Conservation (phyloP, 2,329 filamentous ascomycete genomes). For the Exophiala spinifera region DNA sequence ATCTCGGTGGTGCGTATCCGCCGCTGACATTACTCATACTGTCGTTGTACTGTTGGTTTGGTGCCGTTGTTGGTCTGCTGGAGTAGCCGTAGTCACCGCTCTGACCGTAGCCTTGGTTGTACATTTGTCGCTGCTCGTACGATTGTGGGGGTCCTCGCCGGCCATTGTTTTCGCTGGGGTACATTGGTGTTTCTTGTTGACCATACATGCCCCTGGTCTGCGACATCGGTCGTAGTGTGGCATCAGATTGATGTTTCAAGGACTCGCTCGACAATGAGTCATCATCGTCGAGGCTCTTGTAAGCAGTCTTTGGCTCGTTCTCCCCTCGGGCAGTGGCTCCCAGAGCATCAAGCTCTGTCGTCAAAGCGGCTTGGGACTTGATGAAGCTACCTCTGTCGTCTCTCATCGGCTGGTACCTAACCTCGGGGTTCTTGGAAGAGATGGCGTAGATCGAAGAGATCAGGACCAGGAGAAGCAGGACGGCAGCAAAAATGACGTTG, state of each 20-base stretch:
- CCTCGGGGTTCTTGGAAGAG: constrained; percentile 89
- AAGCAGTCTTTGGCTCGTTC: constrained; percentile 57
- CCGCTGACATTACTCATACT: constrained; percentile 26
- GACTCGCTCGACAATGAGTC: constrained; percentile 38
- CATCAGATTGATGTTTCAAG: constrained; percentile 29
- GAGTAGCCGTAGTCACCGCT: constrained; percentile 22
- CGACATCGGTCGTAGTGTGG: constrained; percentile 15
- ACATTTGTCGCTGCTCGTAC: constrained; percentile 23
- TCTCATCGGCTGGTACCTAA: constrained; percentile 92
- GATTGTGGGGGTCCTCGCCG: constrained; percentile 38
- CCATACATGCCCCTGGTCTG: constrained; percentile 3
- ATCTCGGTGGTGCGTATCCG: constrained; percentile 23
- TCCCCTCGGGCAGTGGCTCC: constrained; percentile 86
- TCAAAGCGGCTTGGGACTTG: constrained; percentile 85
- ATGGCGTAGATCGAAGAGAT: constrained; percentile 75
- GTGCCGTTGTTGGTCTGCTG: constrained; percentile 28
- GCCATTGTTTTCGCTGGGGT: constrained; percentile 42
- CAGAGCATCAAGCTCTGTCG: constrained; percentile 84
- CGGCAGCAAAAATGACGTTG: constrained; percentile 78
- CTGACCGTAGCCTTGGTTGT: constrained; percentile 30
- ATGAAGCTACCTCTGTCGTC: constrained; percentile 96
- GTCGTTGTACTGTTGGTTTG: constrained; percentile 30
- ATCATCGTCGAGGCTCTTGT: constrained; percentile 67
- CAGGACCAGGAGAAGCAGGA: constrained; percentile 78
- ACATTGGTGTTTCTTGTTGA: constrained; percentile 33